Evolutionary conservation across 2,329 filamentous ascomycete genomes (phyloP), one percentile per base, ranked within the genome.

Genomic region (Stemphylium beticola): DNA sequence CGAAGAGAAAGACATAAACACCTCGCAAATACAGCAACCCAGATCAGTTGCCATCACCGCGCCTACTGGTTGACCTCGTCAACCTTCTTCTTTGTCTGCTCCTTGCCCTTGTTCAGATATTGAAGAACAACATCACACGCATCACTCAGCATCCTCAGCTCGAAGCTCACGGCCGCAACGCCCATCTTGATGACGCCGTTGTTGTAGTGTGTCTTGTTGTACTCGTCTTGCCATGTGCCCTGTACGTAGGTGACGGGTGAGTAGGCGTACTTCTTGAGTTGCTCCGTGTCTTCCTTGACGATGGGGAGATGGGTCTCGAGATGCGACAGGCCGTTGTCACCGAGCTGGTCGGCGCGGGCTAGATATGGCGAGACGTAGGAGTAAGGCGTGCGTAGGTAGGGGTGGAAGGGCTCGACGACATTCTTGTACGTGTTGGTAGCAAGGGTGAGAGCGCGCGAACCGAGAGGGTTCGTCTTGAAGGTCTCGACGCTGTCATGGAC

Each of bases 331-430:
- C 70, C 67, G 11, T 55, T 64, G 62, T 77, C 75, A 60, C 72
- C 75, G 17, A 77, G 66, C 65, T 72, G 75, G 74, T 98, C 95
- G 70, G 87, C 93, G 76, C 88, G 91, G 74, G 86, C 82, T 62
- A 96, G 84, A 77, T 97, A 97, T 0, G 93, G 93, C 47, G 87
- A 87, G 60, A 96, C 84, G 74, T 91, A 95, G 71, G 85, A 83
- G 80, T 92, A 93, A 32, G 93, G 92, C 66, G 85, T 90, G 67
- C 86, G 77, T 67, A 97, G 80, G 78, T 91, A 92, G 24, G 91
- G 90, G 50, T 93, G 78, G 60, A 96, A 78, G 17, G 92, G 91
- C 65, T 87, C 88, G 73, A 89, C 88, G 69, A 96, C 83, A 61
- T 84, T 87, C 72, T 86, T 81, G 82, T 93, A 96, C 68, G 88